Conservation (phyloP, 768 basidiomycete genomes). For the Lactifluus hygrophoroides region DNA sequence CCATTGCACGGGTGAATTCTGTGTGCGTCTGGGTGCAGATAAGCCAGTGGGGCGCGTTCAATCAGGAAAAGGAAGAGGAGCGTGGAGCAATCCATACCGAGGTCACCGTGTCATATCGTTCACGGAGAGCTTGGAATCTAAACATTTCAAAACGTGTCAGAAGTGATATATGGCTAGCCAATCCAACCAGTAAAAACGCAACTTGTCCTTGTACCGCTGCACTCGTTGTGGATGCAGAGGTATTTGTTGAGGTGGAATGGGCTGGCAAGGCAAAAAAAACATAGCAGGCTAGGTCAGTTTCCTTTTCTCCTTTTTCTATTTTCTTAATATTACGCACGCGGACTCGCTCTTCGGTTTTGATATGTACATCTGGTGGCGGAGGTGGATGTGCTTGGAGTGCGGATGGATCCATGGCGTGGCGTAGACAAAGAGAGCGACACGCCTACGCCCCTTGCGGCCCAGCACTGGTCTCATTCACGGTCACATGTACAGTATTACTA, state of each 20-base stretch:
- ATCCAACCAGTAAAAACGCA: background rate
- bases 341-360: conserved; percentile 19
- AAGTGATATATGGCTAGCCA: background rate
- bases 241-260: background rate
- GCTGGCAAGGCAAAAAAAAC: background rate
- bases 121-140: conserved; percentile 20
- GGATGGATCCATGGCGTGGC: background rate
- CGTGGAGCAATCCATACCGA: background rate
- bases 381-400: background rate
- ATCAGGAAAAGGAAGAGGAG: background rate
- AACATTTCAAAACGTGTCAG: background rate
- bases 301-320: background rate
- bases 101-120: conserved; percentile 17
- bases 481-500: too few relatives aligned
- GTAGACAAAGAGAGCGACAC: too few relatives aligned
- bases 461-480: too few relatives aligned
- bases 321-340: conserved; percentile 9
- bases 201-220: conserved; percentile 22
- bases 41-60: too few relatives aligned
- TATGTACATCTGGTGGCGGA: conserved; percentile 5
- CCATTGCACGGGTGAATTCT: conserved; percentile 10
- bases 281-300: background rate
- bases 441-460: too few relatives aligned
- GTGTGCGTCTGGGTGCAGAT: conserved; percentile 4
- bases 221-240: background rate